Conservation (phyloP, 768 basidiomycete genomes). For the Mycena haematopus region DNA sequence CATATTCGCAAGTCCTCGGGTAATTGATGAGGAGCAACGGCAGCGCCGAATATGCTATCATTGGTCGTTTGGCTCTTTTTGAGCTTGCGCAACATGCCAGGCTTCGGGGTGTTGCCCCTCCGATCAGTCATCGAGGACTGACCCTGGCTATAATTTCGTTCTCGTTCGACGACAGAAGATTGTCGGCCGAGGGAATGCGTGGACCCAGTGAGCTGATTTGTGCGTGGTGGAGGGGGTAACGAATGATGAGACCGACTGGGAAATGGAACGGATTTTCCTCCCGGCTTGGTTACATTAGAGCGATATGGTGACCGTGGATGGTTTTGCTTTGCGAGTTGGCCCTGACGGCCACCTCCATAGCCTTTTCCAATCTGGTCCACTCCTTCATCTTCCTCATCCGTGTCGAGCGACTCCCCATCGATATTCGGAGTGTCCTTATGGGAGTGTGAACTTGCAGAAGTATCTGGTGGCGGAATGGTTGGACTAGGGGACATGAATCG, state of each 20-base stretch:
- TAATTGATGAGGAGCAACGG: conserved; percentile 76
- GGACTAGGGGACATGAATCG: conserved; percentile 86
- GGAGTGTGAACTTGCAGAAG: conserved; percentile 34
- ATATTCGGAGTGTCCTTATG: conserved; percentile 66
- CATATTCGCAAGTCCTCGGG: conserved; percentile 89
- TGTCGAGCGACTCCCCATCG: conserved; percentile 72
- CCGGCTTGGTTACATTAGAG: conserved; percentile 45
- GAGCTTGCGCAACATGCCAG: conserved; percentile 71
- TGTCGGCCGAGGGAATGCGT: conserved; percentile 81
- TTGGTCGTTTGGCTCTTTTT: conserved; percentile 67
- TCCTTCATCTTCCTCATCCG: conserved; percentile 74
- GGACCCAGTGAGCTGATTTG: conserved; percentile 60
- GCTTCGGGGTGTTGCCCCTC: conserved; percentile 41
- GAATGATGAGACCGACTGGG: conserved; percentile 83
- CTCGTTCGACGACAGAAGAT: conserved; percentile 57
- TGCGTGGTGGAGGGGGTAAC: conserved; percentile 68
- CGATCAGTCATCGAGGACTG: conserved; percentile 40
- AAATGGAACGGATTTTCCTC: conserved; percentile 66
- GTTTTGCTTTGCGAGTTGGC: conserved; percentile 55
- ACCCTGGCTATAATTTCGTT: conserved; percentile 58
- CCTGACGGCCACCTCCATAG: conserved; percentile 39
- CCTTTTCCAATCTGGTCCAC: conserved; percentile 58
- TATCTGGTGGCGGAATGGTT: conserved; percentile 27
- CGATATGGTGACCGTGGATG: conserved; percentile 85
- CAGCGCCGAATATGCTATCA: conserved; percentile 54